These are phyloP conservation scores for Penicillium arizonense DNA, from an alignment of 495 filamentous ascomycete species.

Conservation along the genomic window DNA sequence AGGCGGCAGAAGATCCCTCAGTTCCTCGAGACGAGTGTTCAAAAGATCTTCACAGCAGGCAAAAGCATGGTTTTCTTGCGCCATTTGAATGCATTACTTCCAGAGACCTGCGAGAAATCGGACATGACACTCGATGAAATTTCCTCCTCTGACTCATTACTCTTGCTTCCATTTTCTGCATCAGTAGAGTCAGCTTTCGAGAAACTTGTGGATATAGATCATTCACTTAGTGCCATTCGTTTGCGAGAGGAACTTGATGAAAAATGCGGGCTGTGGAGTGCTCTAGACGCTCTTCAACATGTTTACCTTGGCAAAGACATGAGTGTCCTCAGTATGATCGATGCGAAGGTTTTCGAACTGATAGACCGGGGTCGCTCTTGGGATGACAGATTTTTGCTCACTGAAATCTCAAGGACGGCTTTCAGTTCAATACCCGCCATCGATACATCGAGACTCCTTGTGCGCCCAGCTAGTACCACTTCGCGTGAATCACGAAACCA, in stretches of 20 bases:
- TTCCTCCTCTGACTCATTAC: conserved; percentile 34
- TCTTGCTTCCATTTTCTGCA: conserved; percentile 71
- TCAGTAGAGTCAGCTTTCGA: conserved; percentile 69
- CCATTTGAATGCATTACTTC: conserved; percentile 43
- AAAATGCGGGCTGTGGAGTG: conserved; percentile 63
- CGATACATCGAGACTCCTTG: conserved; percentile 57
- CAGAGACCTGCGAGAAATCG: conserved; percentile 28
- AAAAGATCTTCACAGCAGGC: conserved; percentile 77
- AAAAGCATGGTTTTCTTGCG: conserved; percentile 85
- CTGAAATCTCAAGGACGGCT: conserved; percentile 70
- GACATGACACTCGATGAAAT: conserved; percentile 56
- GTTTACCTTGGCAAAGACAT: conserved; percentile 77
- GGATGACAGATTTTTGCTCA: conserved; percentile 81
- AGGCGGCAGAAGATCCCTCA: conserved; percentile 62
- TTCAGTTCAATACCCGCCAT: conserved; percentile 53
- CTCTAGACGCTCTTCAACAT: conserved; percentile 64
- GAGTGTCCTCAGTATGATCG: conserved; percentile 57
- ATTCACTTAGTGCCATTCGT: conserved; percentile 62
- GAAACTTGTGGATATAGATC: conserved; percentile 67
- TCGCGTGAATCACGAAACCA: conserved; percentile 7
- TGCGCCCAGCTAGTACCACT: conserved; percentile 37
- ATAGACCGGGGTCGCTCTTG: conserved; percentile 70
- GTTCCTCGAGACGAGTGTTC: conserved; percentile 66
- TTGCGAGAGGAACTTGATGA: conserved; percentile 66
- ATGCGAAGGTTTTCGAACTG: conserved; percentile 70